These are phyloP conservation scores for Albifimbria verrucaria DNA, from an alignment of 2,329 filamentous ascomycete species.

Conservation along the genomic window DNA sequence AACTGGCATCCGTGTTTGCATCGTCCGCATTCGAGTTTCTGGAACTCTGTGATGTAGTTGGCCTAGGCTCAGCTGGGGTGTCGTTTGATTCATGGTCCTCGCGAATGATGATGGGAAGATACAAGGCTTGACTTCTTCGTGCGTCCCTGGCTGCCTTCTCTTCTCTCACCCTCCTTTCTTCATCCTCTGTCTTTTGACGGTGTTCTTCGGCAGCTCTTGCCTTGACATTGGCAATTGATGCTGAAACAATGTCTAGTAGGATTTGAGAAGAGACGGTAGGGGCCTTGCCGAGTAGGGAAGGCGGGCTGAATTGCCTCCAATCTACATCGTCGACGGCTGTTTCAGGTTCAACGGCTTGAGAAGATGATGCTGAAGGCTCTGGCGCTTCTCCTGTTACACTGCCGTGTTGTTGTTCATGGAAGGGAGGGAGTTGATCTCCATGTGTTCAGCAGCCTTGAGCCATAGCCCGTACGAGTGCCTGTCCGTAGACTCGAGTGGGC, in stretches of 20 bases:
- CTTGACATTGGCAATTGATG: slow-evolving; percentile 44
- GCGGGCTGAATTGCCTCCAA: slow-evolving; percentile 47
- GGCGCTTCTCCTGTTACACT: too few species aligned
- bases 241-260: slow-evolving; percentile 36
- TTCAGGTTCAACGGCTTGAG: slow-evolving; percentile 6
- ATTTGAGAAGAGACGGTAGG: slow-evolving; percentile 36
- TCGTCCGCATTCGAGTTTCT: too few species aligned
- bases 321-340: slow-evolving; percentile 29
- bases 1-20: neutral
- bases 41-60: too few species aligned
- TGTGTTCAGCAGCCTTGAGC: neutral
- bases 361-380: too few species aligned
- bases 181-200: slow-evolving; percentile 24
- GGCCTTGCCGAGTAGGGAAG: slow-evolving; percentile 34
- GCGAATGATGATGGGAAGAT: slow-evolving; percentile 30
- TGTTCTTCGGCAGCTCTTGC: slow-evolving; percentile 29
- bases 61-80: too few species aligned
- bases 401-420: slow-evolving; percentile 17
- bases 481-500: neutral
- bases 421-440: slow-evolving; percentile 13
- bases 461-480: neutral
- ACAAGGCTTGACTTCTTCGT: slow-evolving; percentile 27
- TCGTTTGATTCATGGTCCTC: slow-evolving; percentile 8
- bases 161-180: slow-evolving; percentile 17
- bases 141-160: slow-evolving; percentile 13